Evolutionary conservation across 2,329 filamentous ascomycete species (phyloP).

Genomic region (Calcarisporium arbuscula): DNA sequence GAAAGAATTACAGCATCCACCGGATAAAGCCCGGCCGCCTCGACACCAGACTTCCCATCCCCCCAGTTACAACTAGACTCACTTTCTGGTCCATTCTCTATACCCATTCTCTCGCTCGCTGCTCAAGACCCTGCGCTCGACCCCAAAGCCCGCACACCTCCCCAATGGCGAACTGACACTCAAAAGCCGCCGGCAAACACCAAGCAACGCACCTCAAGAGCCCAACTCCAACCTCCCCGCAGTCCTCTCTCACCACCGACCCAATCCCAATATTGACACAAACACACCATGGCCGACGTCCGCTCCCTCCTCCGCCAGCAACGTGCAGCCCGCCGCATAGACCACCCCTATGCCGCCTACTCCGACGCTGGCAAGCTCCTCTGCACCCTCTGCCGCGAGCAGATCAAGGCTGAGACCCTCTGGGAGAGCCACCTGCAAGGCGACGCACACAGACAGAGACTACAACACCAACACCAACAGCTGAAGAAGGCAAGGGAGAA

Average conservation of each 20-base stretch:
- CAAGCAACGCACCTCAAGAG: not conserved
- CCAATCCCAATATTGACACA: too few species aligned
- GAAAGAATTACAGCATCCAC: too few species aligned
- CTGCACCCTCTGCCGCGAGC: slow-evolving; percentile 60
- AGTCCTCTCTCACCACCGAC: not conserved
- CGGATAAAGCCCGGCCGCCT: too few species aligned
- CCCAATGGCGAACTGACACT: too few species aligned
- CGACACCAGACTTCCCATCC: too few species aligned
- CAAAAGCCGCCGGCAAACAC: too few species aligned
- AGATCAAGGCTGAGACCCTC: slow-evolving; percentile 57
- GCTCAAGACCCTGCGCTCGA: too few species aligned
- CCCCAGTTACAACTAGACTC: too few species aligned
- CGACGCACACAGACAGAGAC: slow-evolving; percentile 30
- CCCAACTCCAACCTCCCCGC: not conserved
- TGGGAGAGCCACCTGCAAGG: slow-evolving; percentile 59
- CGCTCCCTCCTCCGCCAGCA: slow-evolving; percentile 74
- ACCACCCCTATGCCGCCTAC: slow-evolving; percentile 63
- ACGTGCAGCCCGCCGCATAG: slow-evolving; percentile 65
- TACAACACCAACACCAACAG: slow-evolving; percentile 11
- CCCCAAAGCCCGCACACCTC: too few species aligned
- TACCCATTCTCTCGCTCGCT: too few species aligned
- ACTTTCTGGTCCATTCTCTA: too few species aligned
- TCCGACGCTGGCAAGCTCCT: slow-evolving; percentile 60
- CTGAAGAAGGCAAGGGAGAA: slow-evolving; percentile 12
- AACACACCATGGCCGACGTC: slow-evolving; percentile 66